Evolutionary conservation across 805 yeast species (phyloP).

Genomic region (Cyberlindnera galapagoensis): DNA sequence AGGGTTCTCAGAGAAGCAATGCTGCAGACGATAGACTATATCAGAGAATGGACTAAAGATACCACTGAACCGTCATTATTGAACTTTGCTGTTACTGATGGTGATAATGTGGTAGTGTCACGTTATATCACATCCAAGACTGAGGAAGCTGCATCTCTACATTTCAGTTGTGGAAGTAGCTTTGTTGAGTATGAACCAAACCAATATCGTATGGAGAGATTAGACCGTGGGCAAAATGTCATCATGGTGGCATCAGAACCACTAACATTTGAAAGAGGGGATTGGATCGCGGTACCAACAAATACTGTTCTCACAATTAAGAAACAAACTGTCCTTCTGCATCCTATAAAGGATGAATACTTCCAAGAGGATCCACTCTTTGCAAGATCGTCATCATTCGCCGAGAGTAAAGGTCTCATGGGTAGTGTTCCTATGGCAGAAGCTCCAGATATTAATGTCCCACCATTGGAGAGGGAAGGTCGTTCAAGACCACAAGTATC

Average conservation of each 20-base stretch:
- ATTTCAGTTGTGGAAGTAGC: slow-evolving; percentile 88
- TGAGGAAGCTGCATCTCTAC: slow-evolving; percentile 94
- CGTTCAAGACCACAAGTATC: slow-evolving; percentile 31
- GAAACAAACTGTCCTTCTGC: slow-evolving; percentile 80
- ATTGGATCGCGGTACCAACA: slow-evolving; percentile 96
- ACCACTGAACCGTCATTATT: slow-evolving; percentile 76
- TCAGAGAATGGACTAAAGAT: slow-evolving; percentile 75
- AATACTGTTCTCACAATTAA: slow-evolving; percentile 79
- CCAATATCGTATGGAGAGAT: slow-evolving; percentile 87
- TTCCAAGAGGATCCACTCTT: slow-evolving; percentile 65
- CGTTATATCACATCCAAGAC: slow-evolving; percentile 83
- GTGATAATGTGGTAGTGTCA: slow-evolving; percentile 76
- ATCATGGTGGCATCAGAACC: slow-evolving; percentile 98
- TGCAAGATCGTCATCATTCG: slow-evolving; percentile 71
- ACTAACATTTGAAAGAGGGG: slow-evolving; percentile 90
- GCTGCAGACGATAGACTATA: slow-evolving; percentile 61
- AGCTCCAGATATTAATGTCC: slow-evolving; percentile 46
- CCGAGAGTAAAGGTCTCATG: slow-evolving; percentile 87
- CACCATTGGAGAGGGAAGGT: slow-evolving; percentile 78
- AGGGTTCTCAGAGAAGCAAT: slow-evolving; percentile 60
- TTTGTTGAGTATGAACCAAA: slow-evolving; percentile 90
- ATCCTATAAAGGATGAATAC: slow-evolving; percentile 88
- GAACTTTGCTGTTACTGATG: slow-evolving; percentile 95
- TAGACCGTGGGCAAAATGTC: slow-evolving; percentile 88
- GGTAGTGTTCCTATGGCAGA: slow-evolving; percentile 79